A percentile compares a stretch with the other conserved stretches of the same genome.
Conservation (phyloP, 1,139 yeast species). For the Candida tunisiensis region DNA sequence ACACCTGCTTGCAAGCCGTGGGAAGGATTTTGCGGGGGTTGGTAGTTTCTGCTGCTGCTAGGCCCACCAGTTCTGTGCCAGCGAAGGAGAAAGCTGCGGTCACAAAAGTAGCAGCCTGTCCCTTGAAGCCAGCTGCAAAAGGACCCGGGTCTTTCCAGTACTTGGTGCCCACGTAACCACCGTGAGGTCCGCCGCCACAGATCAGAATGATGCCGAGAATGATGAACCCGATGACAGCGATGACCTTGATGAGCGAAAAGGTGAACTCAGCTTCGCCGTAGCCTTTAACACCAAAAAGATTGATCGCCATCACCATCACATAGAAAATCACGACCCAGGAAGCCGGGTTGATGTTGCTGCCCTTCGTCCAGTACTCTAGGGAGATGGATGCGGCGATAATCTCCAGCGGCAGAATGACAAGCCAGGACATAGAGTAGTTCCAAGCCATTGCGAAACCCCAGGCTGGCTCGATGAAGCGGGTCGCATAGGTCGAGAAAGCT, state of each 20-base stretch:
- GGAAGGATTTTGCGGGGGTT: constrained; percentile 61
- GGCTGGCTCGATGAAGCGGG: constrained; percentile 54
- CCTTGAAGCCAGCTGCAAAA: constrained; percentile 54
- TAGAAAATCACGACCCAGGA: constrained; percentile 55
- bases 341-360: constrained; percentile 30
- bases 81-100: constrained; percentile 84
- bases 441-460: constrained; percentile 67
- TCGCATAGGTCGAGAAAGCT: constrained; percentile 56
- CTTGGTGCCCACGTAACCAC: constrained; percentile 44
- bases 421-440: constrained; percentile 74
- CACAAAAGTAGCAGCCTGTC: constrained; percentile 64
- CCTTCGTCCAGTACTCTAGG: constrained; percentile 45
- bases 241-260: constrained; percentile 39
- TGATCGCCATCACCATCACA: constrained; percentile 34
- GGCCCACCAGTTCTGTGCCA: constrained; percentile 69
- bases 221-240: constrained; percentile 48
- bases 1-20: constrained; percentile 52
- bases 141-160: constrained; percentile 56
- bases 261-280: constrained; percentile 62
- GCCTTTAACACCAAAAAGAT: constrained; percentile 55
- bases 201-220: constrained; percentile 44
- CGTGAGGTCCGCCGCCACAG: constrained; percentile 51
- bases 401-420: constrained; percentile 62
- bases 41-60: constrained; percentile 51
- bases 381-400: constrained; percentile 67